Percentiles rank a stretch among this genome's conserved stretches.
These are phyloP conservation scores for Lactarius deliciosus DNA, from an alignment of 768 basidiomycete genomes.

Conservation along the genomic window DNA sequence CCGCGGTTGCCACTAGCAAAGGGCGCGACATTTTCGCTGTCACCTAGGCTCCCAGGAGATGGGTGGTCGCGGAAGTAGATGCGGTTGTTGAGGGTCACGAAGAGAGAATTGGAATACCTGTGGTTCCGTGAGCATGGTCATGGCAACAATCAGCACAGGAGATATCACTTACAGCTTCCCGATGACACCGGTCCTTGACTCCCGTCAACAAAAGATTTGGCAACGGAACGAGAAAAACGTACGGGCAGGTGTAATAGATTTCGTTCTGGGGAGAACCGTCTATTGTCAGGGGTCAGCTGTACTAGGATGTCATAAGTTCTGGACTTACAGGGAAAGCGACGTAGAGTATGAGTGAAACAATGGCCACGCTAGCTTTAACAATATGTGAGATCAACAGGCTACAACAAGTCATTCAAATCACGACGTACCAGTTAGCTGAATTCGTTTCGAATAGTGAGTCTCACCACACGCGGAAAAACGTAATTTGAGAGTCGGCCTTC, in stretches of 20 bases:
- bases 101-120: conserved; percentile 30
- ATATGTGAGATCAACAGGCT: not conserved
- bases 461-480: conserved; percentile 30
- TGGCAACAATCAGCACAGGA: not conserved
- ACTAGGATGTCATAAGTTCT: not conserved
- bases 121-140: not conserved
- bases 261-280: not conserved
- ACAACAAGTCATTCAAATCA: not conserved
- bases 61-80: conserved; percentile 8
- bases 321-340: conserved; percentile 3
- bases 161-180: conserved; percentile 18
- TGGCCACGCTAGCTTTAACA: not conserved
- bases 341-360: conserved; percentile 4
- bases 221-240: not conserved
- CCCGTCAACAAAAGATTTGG: not conserved
- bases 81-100: conserved; percentile 29
- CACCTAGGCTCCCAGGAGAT: not conserved
- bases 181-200: conserved; percentile 25
- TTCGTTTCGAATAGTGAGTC: conserved; percentile 35
- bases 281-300: not conserved
- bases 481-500: conserved; percentile 15
- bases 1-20: not conserved
- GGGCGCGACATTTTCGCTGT: not conserved
- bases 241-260: conserved; percentile 6
- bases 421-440: conserved; percentile 23